These are phyloP conservation scores for Gaultheria prostrata DNA, from an alignment of 148 eudicot genomes.

Conservation along the genomic window DNA sequence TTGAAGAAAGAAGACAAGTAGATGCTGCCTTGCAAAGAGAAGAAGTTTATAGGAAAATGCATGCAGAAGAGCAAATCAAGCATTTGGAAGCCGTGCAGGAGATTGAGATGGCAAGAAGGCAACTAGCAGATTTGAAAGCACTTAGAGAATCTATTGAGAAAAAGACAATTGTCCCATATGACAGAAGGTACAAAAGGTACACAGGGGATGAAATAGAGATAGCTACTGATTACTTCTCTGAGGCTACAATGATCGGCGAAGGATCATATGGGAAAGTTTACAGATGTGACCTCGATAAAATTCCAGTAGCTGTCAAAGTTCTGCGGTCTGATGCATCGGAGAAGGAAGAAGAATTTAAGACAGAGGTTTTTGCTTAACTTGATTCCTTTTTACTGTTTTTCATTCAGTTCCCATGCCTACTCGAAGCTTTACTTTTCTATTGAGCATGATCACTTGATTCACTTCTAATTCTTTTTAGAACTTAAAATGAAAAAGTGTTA, in stretches of 20 bases:
- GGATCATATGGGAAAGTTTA: constrained; percentile 86
- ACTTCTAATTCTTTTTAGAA: neutral
- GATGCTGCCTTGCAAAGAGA: constrained; percentile 65
- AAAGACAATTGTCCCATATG: constrained; percentile 43
- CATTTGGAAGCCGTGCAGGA: constrained; percentile 59
- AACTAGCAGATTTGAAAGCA: constrained; percentile 60
- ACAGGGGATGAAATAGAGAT: constrained; percentile 47
- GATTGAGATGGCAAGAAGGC: constrained; percentile 56
- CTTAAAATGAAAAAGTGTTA: neutral
- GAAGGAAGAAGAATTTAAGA: constrained; percentile 67
- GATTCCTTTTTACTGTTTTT: constrained; percentile 16
- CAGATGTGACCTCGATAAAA: constrained; percentile 66
- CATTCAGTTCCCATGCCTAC: neutral
- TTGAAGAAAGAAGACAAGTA: constrained; percentile 54
- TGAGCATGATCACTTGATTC: neutral
- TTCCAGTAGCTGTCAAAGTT: constrained; percentile 76
- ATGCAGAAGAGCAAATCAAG: constrained; percentile 54
- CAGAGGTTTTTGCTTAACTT: constrained; percentile 44
- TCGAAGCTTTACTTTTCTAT: neutral
- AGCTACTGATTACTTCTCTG: constrained; percentile 62
- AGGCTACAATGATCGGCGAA: constrained; percentile 61
- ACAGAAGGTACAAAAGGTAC: constrained; percentile 58
- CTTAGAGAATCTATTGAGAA: constrained; percentile 53
- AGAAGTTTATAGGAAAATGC: constrained; percentile 55
- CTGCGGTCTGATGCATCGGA: constrained; percentile 58